Conservation (phyloP, 352 stramenopile species). For the Pythium guiyangense region DNA sequence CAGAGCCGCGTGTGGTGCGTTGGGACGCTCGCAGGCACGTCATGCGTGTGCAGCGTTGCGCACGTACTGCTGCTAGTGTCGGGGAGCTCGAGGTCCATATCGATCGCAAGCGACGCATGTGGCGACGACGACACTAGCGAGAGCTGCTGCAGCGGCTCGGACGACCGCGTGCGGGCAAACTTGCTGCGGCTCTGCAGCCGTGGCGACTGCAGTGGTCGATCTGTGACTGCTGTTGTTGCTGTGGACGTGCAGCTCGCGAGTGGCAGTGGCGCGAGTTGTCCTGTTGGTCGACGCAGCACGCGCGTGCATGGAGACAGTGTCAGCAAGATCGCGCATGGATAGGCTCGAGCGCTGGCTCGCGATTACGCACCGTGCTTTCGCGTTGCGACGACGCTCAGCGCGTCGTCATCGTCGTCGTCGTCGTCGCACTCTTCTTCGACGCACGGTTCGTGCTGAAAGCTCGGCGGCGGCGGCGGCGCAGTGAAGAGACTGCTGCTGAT, state of each 20-base stretch:
- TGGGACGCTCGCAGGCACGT: constrained; percentile 12
- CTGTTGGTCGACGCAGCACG: background rate
- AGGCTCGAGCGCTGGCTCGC: background rate
- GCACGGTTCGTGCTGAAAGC: constrained; percentile 15
- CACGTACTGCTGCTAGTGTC: background rate
- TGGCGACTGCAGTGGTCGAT: background rate
- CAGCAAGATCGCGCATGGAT: background rate
- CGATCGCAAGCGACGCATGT: constrained; percentile 9
- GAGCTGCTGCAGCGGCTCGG: constrained; percentile 1
- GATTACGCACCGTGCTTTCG: constrained; percentile 14
- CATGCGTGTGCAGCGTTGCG: background rate
- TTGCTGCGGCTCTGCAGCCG: constrained; percentile 1
- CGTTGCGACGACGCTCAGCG: background rate
- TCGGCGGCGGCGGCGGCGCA: constrained; percentile 11
- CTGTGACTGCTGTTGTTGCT: background rate
- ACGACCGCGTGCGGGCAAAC: constrained; percentile 2
- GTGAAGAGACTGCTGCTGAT: constrained; percentile 1
- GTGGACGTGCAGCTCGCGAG: constrained; percentile 3
- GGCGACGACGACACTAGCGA: constrained; percentile 6
- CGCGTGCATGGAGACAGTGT: background rate
- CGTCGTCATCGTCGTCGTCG: constrained; percentile 2
- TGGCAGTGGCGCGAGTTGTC: constrained; percentile 6
- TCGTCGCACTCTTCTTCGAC: constrained; percentile 5
- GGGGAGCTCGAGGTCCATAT: constrained; percentile 14
- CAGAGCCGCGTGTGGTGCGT: constrained; percentile 42